These are phyloP conservation scores for Omphalea diandra DNA, from an alignment of 441 rosid species.

Conservation along the genomic window DNA sequence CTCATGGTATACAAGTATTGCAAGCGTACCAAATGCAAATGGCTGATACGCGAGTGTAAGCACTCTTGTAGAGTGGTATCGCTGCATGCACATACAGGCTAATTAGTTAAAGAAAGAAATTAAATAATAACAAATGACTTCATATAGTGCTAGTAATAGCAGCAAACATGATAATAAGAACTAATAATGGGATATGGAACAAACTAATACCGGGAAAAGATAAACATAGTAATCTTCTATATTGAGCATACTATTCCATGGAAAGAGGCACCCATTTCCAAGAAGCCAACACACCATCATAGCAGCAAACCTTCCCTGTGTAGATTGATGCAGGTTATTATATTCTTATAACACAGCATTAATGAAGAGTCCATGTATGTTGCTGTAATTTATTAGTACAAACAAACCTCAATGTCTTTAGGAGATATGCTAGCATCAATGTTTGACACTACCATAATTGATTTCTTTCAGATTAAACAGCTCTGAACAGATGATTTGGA, in stretches of 20 bases:
- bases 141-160: neutral
- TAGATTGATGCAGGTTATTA: too few relatives aligned
- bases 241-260: slow-evolving; percentile 73
- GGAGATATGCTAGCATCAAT: too few relatives aligned
- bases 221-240: slow-evolving; percentile 52
- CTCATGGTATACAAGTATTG: slow-evolving; percentile 49
- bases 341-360: too few relatives aligned
- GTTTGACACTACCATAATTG: too few relatives aligned
- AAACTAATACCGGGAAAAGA: slow-evolving; percentile 66
- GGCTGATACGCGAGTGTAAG: slow-evolving; percentile 79
- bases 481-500: too few relatives aligned
- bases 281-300: slow-evolving; percentile 62
- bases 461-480: too few relatives aligned
- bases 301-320: slow-evolving; percentile 51
- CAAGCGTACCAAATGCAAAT: slow-evolving; percentile 54
- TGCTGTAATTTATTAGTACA: neutral
- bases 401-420: too few relatives aligned
- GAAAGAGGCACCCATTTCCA: slow-evolving; percentile 60
- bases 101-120: slow-evolving; percentile 17
- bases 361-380: too few relatives aligned
- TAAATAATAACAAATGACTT: neutral
- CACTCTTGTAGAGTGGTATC: slow-evolving; percentile 63
- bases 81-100: too few relatives aligned
- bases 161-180: too few relatives aligned
- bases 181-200: too few relatives aligned